Conservation (phyloP, 108 stramenopile genomes). For the Pseudonitzschia multiseries region DNA sequence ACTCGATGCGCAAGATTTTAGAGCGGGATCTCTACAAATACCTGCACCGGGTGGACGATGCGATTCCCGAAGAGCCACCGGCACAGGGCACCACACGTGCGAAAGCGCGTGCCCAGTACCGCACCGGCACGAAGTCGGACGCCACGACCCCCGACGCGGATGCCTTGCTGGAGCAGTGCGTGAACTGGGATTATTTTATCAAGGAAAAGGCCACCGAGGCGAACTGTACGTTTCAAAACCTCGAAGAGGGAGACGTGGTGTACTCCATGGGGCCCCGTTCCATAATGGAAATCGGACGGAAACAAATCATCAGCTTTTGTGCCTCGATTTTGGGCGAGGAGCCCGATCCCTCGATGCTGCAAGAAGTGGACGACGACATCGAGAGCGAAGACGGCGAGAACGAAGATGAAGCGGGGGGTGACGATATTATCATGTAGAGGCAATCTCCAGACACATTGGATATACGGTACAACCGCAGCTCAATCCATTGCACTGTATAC, state of each 20-base stretch:
- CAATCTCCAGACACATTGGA: not conserved
- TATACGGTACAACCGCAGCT: no score
- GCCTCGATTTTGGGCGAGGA: conserved; percentile 77
- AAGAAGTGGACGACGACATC: conserved; percentile 71
- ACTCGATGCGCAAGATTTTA: conserved; percentile 68
- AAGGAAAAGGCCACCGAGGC: conserved; percentile 61
- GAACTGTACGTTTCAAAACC: conserved; percentile 17
- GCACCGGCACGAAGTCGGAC: conserved; percentile 13
- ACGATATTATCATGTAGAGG: not conserved
- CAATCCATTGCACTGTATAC: no score
- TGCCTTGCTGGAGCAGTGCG: conserved; percentile 65
- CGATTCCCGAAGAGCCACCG: conserved; percentile 73
- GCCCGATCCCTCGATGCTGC: conserved; percentile 85
- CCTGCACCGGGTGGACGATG: conserved; percentile 76
- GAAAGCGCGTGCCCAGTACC: conserved; percentile 25
- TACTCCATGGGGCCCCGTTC: conserved; percentile 87
- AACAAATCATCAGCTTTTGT: conserved; percentile 81
- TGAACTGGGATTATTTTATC: conserved; percentile 74
- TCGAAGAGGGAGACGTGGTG: conserved; percentile 58
- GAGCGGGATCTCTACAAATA: conserved; percentile 66
- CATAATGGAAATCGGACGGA: conserved; percentile 77
- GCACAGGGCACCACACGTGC: conserved; percentile 44
- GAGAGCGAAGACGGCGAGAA: conserved; percentile 36
- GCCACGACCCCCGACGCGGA: conserved; percentile 71
- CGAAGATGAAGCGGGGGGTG: conserved; percentile 33